A percentile compares a stretch with the other conserved stretches of the same genome.
Evolutionary conservation across 345 rosid species (phyloP).

Genomic region (Linum trigynum): DNA sequence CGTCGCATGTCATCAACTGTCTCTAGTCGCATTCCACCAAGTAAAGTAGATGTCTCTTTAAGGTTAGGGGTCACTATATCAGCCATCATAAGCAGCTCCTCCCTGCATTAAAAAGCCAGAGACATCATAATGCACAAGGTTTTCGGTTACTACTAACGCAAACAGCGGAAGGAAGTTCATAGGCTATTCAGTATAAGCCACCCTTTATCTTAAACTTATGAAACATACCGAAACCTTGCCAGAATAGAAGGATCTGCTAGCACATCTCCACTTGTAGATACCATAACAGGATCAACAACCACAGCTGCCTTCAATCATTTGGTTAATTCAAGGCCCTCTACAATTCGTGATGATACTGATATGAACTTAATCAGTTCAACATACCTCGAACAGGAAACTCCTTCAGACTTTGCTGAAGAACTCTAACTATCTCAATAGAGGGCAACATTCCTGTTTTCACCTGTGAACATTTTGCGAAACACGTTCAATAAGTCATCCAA

Average conservation of each 20-base stretch:
- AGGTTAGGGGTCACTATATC: constrained; percentile 84
- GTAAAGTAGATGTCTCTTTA: constrained; percentile 85
- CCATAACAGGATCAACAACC: neutral
- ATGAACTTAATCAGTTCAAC: neutral
- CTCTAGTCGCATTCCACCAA: constrained; percentile 47
- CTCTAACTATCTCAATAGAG: constrained; percentile 53
- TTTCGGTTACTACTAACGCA: neutral
- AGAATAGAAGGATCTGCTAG: constrained; percentile 72
- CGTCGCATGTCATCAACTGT: constrained; percentile 65
- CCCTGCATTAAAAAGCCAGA: constrained; percentile 39
- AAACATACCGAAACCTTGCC: constrained; percentile 46
- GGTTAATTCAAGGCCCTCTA: neutral
- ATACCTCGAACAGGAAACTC: constrained; percentile 67
- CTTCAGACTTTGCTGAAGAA: constrained; percentile 41
- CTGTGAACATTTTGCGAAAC: constrained; percentile 25
- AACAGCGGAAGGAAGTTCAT: neutral
- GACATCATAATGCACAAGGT: neutral
- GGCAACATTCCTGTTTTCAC: constrained; percentile 98
- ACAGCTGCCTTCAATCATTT: neutral
- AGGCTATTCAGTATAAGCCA: neutral
- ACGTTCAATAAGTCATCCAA: constrained; percentile 3
- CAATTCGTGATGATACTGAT: neutral
- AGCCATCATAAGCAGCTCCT: constrained; percentile 73
- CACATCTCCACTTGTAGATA: constrained; percentile 50
- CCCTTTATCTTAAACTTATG: neutral